phyloP scores from a whole-genome alignment of 2,329 filamentous ascomycete genomes.

The Aspergillus quadricinctus region DNA sequence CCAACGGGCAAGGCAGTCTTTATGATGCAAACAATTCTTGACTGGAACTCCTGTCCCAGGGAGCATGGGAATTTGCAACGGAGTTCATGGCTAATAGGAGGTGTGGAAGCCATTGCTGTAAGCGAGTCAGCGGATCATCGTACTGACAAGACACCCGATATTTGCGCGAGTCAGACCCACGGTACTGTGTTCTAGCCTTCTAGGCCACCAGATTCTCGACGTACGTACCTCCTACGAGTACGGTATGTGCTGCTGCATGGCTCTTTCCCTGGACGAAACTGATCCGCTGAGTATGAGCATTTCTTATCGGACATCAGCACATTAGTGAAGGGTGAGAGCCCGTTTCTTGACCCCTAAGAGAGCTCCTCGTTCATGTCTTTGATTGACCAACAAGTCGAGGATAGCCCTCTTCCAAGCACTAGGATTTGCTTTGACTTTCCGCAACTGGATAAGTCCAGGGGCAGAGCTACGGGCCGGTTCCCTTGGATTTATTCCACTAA shows the following conservation, averaged over 20 bases:
- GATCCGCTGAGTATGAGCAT: not conserved
- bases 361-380: not conserved
- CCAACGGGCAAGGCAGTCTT: not conserved
- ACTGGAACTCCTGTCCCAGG: not conserved
- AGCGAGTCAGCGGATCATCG: not conserved
- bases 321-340: not conserved
- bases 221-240: not conserved
- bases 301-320: not conserved
- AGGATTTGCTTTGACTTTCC: not conserved
- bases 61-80: not conserved
- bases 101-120: not conserved
- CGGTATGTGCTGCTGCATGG: not conserved
- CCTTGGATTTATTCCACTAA: not conserved
- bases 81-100: not conserved
- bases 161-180: not conserved
- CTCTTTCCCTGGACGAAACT: not conserved
- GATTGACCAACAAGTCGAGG: not conserved
- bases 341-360: too few species aligned
- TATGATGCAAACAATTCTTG: not conserved
- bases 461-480: not conserved
- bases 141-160: not conserved
- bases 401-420: too few species aligned
- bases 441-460: not conserved
- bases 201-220: not conserved
- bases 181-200: not conserved